A percentile compares a stretch with the other conserved stretches of the same genome.
These are phyloP conservation scores for Microthyrium microscopicum DNA, from an alignment of 2,329 filamentous ascomycete species.

Conservation along the genomic window DNA sequence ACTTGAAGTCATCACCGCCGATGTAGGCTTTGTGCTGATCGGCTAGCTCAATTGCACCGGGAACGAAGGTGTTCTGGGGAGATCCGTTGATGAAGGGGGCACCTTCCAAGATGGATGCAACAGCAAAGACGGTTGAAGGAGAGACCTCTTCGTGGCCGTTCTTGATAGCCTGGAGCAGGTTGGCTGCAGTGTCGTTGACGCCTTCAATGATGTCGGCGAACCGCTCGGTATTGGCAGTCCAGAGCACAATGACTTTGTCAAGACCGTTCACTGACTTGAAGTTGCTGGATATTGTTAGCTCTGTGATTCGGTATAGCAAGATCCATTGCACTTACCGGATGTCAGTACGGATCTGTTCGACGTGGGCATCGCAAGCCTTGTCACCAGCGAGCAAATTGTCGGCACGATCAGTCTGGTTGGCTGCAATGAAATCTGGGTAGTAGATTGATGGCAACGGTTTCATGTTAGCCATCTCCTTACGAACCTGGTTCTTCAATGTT, in stretches of 20 bases:
- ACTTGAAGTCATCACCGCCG: constrained; percentile 98
- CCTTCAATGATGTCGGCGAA: constrained; percentile 77
- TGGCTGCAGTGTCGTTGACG: constrained; percentile 93
- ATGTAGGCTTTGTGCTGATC: constrained; percentile 80
- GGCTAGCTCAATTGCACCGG: constrained; percentile 76
- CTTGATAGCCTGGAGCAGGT: constrained; percentile 77
- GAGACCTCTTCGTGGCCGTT: constrained; percentile 78
- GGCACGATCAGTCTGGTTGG: constrained; percentile 92
- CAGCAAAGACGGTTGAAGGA: constrained; percentile 88
- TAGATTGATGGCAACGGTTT: constrained; percentile 87
- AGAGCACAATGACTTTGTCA: constrained; percentile 93
- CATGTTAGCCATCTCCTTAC: constrained; percentile 84
- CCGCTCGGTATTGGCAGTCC: constrained; percentile 98
- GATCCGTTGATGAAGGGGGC: constrained; percentile 98
- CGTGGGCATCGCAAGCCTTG: constrained; percentile 74
- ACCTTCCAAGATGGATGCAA: constrained; percentile 80
- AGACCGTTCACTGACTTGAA: constrained; percentile 77
- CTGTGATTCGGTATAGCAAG: neutral
- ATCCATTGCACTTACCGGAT: constrained; percentile 45
- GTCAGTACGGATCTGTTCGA: constrained; percentile 83
- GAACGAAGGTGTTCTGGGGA: constrained; percentile 97
- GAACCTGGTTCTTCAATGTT: constrained; percentile 74
- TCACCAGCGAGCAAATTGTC: constrained; percentile 74
- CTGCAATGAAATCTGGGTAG: constrained; percentile 98
- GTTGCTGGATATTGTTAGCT: constrained; percentile 35